Conservation (phyloP, 2,329 filamentous ascomycete species). For the Fusarium circinatum region DNA sequence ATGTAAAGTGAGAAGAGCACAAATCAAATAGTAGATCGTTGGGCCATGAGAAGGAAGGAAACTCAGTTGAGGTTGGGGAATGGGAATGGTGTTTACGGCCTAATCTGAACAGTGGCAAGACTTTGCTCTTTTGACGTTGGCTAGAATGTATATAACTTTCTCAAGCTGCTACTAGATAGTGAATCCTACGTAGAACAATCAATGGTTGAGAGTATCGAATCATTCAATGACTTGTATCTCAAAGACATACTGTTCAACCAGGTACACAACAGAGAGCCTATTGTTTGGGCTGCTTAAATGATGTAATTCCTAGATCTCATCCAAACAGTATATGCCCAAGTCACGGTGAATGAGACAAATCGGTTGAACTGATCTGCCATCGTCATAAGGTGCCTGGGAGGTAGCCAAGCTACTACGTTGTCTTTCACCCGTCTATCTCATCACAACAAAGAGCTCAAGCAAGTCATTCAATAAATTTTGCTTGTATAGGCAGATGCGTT, state of each 20-base stretch:
- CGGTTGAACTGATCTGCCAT: neutral
- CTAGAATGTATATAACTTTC: neutral
- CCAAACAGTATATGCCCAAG: neutral
- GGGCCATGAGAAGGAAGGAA: neutral
- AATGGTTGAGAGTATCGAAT: too few species aligned
- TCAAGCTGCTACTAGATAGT: too few species aligned
- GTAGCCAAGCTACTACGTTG: neutral
- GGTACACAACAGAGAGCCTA: neutral
- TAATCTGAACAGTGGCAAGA: neutral
- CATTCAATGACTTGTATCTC: neutral
- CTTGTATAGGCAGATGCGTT: accelerated
- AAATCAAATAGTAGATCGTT: too few species aligned
- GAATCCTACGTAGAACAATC: neutral
- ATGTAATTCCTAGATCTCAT: too few species aligned
- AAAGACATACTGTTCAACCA: neutral
- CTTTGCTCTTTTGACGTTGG: neutral
- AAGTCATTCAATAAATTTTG: neutral
- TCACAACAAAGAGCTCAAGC: neutral
- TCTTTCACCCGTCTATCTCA: accelerated
- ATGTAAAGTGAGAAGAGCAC: neutral
- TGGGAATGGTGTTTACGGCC: neutral
- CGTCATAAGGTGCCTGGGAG: too few species aligned
- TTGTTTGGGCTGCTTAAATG: neutral
- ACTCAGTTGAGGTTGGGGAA: too few species aligned
- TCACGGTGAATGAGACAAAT: neutral